A percentile compares a stretch with the other conserved stretches of the same genome.
Conservation (phyloP, 202 grass and related monocot genomes). For the Bolboschoenoplectus hybrid region DNA sequence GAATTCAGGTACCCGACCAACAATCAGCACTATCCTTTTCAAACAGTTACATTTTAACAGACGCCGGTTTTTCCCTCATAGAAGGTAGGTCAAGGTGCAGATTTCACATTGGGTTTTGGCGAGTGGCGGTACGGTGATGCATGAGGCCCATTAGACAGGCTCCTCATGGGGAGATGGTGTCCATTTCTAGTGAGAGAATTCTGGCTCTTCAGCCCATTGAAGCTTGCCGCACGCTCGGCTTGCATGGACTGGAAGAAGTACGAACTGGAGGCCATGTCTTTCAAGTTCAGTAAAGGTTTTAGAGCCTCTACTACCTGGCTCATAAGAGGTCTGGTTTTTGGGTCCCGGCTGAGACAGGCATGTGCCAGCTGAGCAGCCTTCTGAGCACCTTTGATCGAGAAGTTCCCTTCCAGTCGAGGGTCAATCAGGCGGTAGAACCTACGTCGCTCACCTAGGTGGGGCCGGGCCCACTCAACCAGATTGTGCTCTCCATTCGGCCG, state of each 20-base stretch:
- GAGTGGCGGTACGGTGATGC: constrained; percentile 70
- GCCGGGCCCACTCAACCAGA: constrained; percentile 89
- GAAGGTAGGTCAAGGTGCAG: constrained; percentile 32
- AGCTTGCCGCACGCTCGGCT: constrained; percentile 55
- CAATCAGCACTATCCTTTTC: constrained; percentile 19
- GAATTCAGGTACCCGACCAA: constrained; percentile 19
- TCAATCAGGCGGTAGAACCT: constrained; percentile 86
- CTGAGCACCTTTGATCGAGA: constrained; percentile 91
- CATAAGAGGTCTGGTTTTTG: constrained; percentile 88
- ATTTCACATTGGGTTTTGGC: constrained; percentile 66
- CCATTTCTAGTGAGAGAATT: constrained; percentile 57
- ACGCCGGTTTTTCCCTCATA: background rate
- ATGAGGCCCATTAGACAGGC: constrained; percentile 65
- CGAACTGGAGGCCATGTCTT: constrained; percentile 80
- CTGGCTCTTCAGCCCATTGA: constrained; percentile 67
- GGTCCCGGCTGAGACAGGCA: constrained; percentile 85
- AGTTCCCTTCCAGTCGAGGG: constrained; percentile 77
- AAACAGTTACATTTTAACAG: constrained; percentile 33
- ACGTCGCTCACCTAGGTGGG: constrained; percentile 76
- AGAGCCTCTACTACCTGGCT: constrained; percentile 89
- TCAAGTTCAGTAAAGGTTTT: constrained; percentile 79
- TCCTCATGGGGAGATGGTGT: constrained; percentile 60
- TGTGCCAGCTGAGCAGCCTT: constrained; percentile 85
- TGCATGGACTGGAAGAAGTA: constrained; percentile 95
- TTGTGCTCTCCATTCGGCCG: constrained; percentile 91